A percentile compares a stretch with the other conserved stretches of the same genome.
Evolutionary conservation across 805 yeast genomes (phyloP).

Genomic region (Cyberlindnera americana): DNA sequence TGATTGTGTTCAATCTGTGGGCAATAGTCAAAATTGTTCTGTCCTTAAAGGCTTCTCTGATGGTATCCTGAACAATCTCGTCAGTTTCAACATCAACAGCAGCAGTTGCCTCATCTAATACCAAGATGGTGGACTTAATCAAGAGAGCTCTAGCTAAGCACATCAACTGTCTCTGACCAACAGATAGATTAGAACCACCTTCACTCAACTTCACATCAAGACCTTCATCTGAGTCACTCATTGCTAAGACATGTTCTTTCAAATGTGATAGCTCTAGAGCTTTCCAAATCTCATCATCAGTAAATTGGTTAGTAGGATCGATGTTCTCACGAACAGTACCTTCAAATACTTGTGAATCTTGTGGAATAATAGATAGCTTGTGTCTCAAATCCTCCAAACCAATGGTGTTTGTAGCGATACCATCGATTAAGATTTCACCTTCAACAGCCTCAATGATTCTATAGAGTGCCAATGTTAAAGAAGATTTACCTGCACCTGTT

Average conservation of each 20-base stretch:
- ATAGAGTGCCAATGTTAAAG: constrained; percentile 79
- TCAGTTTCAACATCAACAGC: constrained; percentile 88
- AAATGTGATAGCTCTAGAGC: constrained; percentile 77
- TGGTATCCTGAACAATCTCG: constrained; percentile 70
- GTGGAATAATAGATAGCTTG: constrained; percentile 82
- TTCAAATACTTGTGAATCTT: constrained; percentile 88
- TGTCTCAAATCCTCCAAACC: constrained; percentile 79
- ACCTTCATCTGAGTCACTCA: constrained; percentile 51
- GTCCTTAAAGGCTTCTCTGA: constrained; percentile 67
- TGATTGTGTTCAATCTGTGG: constrained; percentile 76
- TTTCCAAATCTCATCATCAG: constrained; percentile 80
- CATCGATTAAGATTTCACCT: constrained; percentile 74
- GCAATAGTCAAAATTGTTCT: constrained; percentile 83
- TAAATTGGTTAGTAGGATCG: constrained; percentile 69
- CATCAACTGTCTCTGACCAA: constrained; percentile 77
- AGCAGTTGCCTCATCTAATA: constrained; percentile 85
- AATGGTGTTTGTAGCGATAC: constrained; percentile 56
- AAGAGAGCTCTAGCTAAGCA: constrained; percentile 78
- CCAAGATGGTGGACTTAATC: constrained; percentile 58
- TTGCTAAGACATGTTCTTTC: constrained; percentile 57
- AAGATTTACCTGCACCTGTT: constrained; percentile 95
- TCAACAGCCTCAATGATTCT: constrained; percentile 74
- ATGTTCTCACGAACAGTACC: constrained; percentile 82
- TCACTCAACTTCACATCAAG: constrained; percentile 56
- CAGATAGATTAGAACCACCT: constrained; percentile 68